Evolutionary conservation across 2,329 filamentous ascomycete genomes (phyloP), one percentile per base, ranked within the genome.

Genomic region (Meredithiella fracta): DNA sequence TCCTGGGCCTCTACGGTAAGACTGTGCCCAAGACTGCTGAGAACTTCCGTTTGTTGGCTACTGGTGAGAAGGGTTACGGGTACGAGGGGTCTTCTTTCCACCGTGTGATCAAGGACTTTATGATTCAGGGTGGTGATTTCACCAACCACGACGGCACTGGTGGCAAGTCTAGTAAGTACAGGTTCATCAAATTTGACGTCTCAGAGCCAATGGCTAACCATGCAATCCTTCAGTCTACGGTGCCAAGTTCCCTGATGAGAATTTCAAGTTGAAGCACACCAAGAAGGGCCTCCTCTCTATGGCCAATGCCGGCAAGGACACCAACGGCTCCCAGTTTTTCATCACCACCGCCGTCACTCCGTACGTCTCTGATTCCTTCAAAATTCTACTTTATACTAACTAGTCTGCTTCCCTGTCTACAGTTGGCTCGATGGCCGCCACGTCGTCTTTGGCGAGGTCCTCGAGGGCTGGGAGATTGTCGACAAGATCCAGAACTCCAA

Each of bases 261-360:
- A 91, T 83, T 92, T 94, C 79, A 91, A 92, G 82, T 78, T 91
- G 67, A 90, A 89, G 78, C 87, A 94, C 81, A 79, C 77, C 75
- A 89, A 88, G 79, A 83, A 82, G 70, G 86, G 86, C 65, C 73
- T 87, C 53, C 74, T 92, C 62, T 88, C 84, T 70, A 92, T 88
- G 86, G 86, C 85, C 70, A 90, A 90, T 72, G 79, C 85, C 59
- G 86, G 86, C 69, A 79, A 81, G 69, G 85, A 92, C 70, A 92
- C 86, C 75, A 90, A 90, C 67, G 86, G 86, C 67, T 88, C 83
- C 58, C 86, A 92, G 68, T 92, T 92, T 76, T 92, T 92, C 77
- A 90, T 92, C 69, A 92, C 87, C 65, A 91, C 86, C 63, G 83
- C 82, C 65, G 68, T 87, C 65, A 91, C 86, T 65, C 77, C 77